phyloP scores from a whole-genome alignment of 495 filamentous ascomycete species.

The Penicillium samsonianum region DNA sequence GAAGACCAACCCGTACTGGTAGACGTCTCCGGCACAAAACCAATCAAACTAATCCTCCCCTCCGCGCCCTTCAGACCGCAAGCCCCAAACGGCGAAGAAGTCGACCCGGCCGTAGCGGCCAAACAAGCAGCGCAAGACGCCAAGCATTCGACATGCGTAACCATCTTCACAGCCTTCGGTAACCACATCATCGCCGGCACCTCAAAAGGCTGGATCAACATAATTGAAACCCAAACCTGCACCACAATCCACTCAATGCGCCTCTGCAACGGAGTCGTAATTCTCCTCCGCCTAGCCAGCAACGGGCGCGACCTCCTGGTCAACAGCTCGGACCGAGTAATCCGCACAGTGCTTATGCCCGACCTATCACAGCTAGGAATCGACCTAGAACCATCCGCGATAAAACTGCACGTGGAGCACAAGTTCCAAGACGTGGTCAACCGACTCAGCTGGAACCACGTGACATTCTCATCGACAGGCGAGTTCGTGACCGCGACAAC shows the following conservation, averaged over 20 bases:
- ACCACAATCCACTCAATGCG: constrained; percentile 83
- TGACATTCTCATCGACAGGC: constrained; percentile 87
- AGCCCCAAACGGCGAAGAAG: constrained; percentile 58
- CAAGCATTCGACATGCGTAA: constrained; percentile 88
- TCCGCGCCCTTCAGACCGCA: constrained; percentile 73
- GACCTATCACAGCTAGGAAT: constrained; percentile 55
- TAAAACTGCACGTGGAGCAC: constrained; percentile 90
- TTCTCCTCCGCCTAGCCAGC: constrained; percentile 76
- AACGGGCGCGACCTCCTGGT: constrained; percentile 85
- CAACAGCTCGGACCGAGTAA: constrained; percentile 88
- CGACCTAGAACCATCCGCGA: constrained; percentile 48
- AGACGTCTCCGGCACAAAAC: constrained; percentile 65
- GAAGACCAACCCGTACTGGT: constrained; percentile 90
- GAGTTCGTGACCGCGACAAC: constrained; percentile 88
- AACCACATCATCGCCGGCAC: constrained; percentile 89
- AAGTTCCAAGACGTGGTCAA: constrained; percentile 99
- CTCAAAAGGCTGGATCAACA: constrained; percentile 92
- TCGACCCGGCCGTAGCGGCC: constrained; percentile 63
- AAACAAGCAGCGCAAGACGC: constrained; percentile 90
- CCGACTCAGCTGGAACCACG: constrained; percentile 90
- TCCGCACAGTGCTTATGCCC: constrained; percentile 81
- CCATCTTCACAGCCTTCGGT: constrained; percentile 80
- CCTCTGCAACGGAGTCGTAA: constrained; percentile 82
- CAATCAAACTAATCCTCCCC: constrained; percentile 73
- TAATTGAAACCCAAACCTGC: constrained; percentile 77